These are phyloP conservation scores for Cinnamomum micranthum DNA, from an alignment of 164 flowering plant genomes.

Conservation along the genomic window DNA sequence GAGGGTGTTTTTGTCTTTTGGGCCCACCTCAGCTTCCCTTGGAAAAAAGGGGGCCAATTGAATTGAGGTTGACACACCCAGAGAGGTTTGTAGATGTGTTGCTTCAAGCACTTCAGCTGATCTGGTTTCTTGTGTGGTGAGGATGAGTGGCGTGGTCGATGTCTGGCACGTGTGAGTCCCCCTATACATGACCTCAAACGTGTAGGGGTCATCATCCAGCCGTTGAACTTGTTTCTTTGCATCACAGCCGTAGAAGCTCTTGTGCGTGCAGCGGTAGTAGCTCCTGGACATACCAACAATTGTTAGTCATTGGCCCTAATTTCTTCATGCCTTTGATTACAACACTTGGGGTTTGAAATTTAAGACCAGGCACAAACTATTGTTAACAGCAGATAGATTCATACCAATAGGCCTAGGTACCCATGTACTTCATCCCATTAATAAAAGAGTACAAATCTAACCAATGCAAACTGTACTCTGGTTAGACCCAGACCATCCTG, in stretches of 20 bases:
- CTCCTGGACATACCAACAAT: conserved; percentile 3
- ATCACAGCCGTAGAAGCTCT: conserved; percentile 58
- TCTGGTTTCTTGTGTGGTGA: not conserved
- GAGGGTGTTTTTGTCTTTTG: not conserved
- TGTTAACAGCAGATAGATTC: no score
- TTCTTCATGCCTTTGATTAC: no score
- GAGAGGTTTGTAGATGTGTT: not conserved
- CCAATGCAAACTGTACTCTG: no score
- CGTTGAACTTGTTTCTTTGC: conserved; percentile 92
- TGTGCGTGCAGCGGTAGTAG: conserved; percentile 75
- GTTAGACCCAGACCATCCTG: no score
- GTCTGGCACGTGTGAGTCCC: conserved; percentile 9
- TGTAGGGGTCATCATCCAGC: conserved; percentile 55
- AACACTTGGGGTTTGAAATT: no score
- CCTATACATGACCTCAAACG: conserved; percentile 39
- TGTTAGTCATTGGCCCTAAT: not conserved
- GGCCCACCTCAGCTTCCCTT: not conserved
- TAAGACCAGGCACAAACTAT: no score
- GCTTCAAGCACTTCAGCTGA: not conserved
- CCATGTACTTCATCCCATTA: no score
- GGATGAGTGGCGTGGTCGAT: not conserved
- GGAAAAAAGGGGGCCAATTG: not conserved
- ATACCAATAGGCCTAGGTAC: no score
- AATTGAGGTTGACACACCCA: conserved; percentile 4
- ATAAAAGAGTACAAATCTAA: no score